Evolutionary conservation across 805 yeast genomes (phyloP).

Genomic region (Schwanniomyces vanrijiae): DNA sequence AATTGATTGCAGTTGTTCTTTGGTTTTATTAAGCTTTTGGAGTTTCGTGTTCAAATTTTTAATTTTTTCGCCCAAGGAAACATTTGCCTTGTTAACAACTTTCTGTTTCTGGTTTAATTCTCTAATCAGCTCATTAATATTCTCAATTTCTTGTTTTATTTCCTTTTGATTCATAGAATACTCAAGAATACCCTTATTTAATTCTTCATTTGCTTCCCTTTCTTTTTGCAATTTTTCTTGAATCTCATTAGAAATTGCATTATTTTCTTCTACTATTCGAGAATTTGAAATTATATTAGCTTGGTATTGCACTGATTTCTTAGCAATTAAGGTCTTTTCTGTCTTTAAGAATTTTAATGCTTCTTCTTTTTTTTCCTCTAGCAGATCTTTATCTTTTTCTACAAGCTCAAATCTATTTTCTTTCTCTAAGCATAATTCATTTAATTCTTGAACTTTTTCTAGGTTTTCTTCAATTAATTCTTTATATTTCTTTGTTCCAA

Average conservation of each 20-base stretch:
- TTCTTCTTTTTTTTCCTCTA: slow-evolving; percentile 67
- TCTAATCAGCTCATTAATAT: slow-evolving; percentile 18
- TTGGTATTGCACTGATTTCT: slow-evolving; percentile 59
- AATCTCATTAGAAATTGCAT: slow-evolving; percentile 40
- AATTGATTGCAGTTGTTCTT: slow-evolving; percentile 47
- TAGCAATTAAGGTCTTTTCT: slow-evolving; percentile 60
- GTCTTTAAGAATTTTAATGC: slow-evolving; percentile 65
- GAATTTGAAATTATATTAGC: slow-evolving; percentile 42
- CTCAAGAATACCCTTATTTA: slow-evolving; percentile 23
- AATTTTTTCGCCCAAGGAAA: slow-evolving; percentile 72
- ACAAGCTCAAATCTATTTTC: slow-evolving; percentile 78
- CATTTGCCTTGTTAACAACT: slow-evolving; percentile 47
- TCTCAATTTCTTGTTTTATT: slow-evolving; percentile 11
- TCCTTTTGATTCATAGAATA: slow-evolving; percentile 34
- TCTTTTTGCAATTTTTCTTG: slow-evolving; percentile 35
- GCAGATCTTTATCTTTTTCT: slow-evolving; percentile 63
- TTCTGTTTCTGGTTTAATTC: slow-evolving; percentile 28
- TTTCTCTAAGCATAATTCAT: slow-evolving; percentile 79
- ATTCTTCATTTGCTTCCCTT: slow-evolving; percentile 22
- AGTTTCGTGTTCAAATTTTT: slow-evolving; percentile 63
- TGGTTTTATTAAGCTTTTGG: slow-evolving; percentile 57
- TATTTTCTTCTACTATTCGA: slow-evolving; percentile 35
- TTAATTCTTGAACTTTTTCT: slow-evolving; percentile 65
- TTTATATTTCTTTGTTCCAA: slow-evolving; percentile 89
- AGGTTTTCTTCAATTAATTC: slow-evolving; percentile 65